Base-by-base conservation (phyloP, 768 basidiomycete species). In the Leucosporidium yakuticum region DNA sequence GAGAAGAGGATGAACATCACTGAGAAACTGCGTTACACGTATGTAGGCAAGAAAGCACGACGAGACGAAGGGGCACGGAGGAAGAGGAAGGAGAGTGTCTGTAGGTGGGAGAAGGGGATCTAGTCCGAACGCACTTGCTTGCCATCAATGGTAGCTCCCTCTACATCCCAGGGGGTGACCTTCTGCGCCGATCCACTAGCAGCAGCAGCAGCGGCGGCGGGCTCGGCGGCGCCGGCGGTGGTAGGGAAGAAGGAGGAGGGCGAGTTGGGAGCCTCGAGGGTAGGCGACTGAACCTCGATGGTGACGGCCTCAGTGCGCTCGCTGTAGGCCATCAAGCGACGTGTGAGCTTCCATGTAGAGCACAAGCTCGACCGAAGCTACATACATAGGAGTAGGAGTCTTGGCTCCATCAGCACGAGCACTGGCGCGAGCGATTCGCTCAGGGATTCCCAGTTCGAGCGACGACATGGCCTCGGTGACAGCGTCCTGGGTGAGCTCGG, bases 121-220 rank as follows among this genome's bases (percentile, higher is more conserved):
- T 58, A 44, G 39, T 44, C 39, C 39, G 39, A 50, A 69, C 80
- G 68, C 47, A 80, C 87, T 80, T 96, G 88, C 76, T 89, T 88
- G 64, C 96, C 96, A 74, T 96, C 91, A 27, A 81, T 83, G 15
- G 96, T 88, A 34, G 86, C 87, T 61, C 95, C 96, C 74, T 95
- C 88, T 11, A 98, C 96, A 73, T 97, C 92, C 90, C 96, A 99
- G 21, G 96, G 96, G 0, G 96, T 98, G 55, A 99, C 73, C 27
- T 69, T 67, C 67, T 75, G 73, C n/a, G 68, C 71, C 4, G 53
- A 62, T 14, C 62, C 58, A 31, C 55, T 53, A 29, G 51, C 55
- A 9, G 57, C 64, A 5, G 60, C 60, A 6, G 15, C 57, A 11
- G 61, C 36, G 15, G 60, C 27, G 53, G 31, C 21, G n/a, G 64